phyloP scores from a whole-genome alignment of 768 basidiomycete species.

The Butyriboletus loyo region DNA sequence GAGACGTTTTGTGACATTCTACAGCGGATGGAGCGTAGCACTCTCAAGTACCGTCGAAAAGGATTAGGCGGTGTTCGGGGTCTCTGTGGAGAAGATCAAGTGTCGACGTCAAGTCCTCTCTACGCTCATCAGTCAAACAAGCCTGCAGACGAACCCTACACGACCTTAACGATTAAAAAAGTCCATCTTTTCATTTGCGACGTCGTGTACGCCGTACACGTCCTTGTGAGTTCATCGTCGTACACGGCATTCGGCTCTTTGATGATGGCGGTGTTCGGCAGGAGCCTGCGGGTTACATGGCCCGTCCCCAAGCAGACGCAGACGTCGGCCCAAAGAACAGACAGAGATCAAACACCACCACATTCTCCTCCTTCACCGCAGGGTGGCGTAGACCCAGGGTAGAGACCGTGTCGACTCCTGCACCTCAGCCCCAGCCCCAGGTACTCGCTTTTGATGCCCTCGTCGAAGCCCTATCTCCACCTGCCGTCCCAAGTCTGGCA shows the following conservation, averaged over 20 bases:
- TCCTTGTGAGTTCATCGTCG: conserved; percentile 13
- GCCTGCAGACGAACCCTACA: conserved; percentile 9
- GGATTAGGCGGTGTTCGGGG: conserved; percentile 24
- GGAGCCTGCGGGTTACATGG: conserved; percentile 23
- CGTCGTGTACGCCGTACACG: conserved; percentile 7
- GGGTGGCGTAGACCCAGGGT: conserved; percentile 38
- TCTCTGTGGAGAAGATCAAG: conserved; percentile 17
- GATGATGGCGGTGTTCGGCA: conserved; percentile 8
- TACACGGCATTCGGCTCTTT: background rate
- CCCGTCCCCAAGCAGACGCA: conserved; percentile 31
- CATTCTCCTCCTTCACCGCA: conserved; percentile 36
- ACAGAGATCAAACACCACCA: conserved; percentile 43
- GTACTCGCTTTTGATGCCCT: conserved; percentile 42
- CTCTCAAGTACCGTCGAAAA: background rate
- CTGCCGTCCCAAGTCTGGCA: conserved; percentile 61
- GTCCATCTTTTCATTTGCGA: background rate
- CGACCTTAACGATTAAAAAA: conserved; percentile 17
- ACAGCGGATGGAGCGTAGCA: background rate
- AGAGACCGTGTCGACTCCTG: conserved; percentile 28
- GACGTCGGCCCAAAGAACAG: conserved; percentile 31
- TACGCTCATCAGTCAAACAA: background rate
- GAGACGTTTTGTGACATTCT: too few species aligned
- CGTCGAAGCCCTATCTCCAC: conserved; percentile 44
- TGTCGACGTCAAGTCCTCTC: conserved; percentile 11
- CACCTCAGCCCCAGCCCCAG: conserved; percentile 26